A percentile compares a stretch with the other conserved stretches of the same genome.
Conservation (phyloP, 139 green algal species). For the Pseudopediastrum boryanum region DNA sequence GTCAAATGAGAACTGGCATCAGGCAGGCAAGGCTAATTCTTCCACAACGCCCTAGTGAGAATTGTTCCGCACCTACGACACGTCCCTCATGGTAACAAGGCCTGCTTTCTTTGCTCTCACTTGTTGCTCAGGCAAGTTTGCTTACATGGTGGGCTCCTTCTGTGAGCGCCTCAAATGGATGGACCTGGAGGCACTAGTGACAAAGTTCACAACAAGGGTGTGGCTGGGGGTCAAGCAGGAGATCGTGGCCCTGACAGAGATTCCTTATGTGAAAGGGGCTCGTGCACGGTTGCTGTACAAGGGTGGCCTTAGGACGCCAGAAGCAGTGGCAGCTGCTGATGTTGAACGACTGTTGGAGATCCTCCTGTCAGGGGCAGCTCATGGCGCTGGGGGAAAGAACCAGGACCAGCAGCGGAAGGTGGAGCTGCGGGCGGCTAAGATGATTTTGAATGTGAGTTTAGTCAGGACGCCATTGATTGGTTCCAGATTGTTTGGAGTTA, state of each 20-base stretch:
- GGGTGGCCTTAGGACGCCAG: constrained; percentile 72
- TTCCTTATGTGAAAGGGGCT: constrained; percentile 64
- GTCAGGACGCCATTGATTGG: no score
- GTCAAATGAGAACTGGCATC: neutral
- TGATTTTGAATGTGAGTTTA: constrained; percentile 26
- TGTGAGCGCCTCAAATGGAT: constrained; percentile 79
- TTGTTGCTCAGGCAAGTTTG: constrained; percentile 45
- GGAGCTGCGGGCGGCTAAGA: constrained; percentile 7
- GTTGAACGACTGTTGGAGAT: constrained; percentile 39
- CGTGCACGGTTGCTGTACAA: constrained; percentile 82
- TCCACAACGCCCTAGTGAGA: neutral
- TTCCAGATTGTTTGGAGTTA: no score
- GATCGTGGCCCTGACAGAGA: constrained; percentile 80
- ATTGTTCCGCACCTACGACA: neutral
- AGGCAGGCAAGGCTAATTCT: neutral
- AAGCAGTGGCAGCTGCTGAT: constrained; percentile 59
- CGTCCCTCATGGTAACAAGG: neutral
- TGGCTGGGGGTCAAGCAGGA: constrained; percentile 68
- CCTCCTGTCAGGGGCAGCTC: neutral
- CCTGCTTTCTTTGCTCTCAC: neutral
- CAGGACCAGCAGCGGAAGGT: constrained; percentile 15
- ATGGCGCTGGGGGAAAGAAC: neutral
- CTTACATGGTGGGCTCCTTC: constrained; percentile 79
- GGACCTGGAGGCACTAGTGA: constrained; percentile 77
- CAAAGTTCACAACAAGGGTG: constrained; percentile 76